These are phyloP conservation scores for Aspergillus tubingensis DNA, from an alignment of 2,329 filamentous ascomycete species.

Conservation along the genomic window DNA sequence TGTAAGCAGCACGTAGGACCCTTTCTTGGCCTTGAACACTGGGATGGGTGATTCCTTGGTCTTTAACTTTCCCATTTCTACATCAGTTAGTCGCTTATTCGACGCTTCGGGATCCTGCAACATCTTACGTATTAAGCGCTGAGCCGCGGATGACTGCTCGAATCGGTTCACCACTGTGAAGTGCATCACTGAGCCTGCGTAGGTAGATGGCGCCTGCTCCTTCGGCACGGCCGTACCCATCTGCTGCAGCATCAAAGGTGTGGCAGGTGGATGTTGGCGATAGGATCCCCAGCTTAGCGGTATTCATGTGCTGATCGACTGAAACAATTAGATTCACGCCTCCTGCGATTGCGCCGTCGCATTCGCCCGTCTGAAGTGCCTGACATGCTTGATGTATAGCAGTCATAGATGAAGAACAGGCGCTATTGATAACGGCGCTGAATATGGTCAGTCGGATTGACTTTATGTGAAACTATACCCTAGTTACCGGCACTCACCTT, in stretches of 20 bases:
- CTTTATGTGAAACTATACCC: no score
- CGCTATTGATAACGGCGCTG: slow-evolving; percentile 35
- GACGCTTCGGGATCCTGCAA: background rate
- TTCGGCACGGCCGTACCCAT: slow-evolving; percentile 37
- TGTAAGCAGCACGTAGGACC: background rate
- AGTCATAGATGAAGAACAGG: slow-evolving; percentile 38
- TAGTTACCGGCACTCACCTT: background rate
- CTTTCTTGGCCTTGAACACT: background rate
- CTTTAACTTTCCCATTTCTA: background rate
- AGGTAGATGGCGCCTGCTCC: slow-evolving; percentile 30
- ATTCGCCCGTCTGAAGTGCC: slow-evolving; percentile 18
- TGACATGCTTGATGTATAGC: slow-evolving; percentile 33
- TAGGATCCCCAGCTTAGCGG: slow-evolving; percentile 36
- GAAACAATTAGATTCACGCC: slow-evolving; percentile 38
- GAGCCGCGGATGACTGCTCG: slow-evolving; percentile 34
- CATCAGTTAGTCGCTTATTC: background rate
- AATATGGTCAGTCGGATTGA: slow-evolving; percentile 11
- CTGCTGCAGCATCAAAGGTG: slow-evolving; percentile 29
- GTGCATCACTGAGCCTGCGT: slow-evolving; percentile 29
- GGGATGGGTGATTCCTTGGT: background rate
- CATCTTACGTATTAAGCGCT: background rate
- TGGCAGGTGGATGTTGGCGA: slow-evolving; percentile 31
- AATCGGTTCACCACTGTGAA: slow-evolving; percentile 32
- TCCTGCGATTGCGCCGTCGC: slow-evolving; percentile 32
- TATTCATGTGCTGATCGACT: slow-evolving; percentile 28